Conservation (phyloP, 108 stramenopile genomes). For the Conticribra guillardii region DNA sequence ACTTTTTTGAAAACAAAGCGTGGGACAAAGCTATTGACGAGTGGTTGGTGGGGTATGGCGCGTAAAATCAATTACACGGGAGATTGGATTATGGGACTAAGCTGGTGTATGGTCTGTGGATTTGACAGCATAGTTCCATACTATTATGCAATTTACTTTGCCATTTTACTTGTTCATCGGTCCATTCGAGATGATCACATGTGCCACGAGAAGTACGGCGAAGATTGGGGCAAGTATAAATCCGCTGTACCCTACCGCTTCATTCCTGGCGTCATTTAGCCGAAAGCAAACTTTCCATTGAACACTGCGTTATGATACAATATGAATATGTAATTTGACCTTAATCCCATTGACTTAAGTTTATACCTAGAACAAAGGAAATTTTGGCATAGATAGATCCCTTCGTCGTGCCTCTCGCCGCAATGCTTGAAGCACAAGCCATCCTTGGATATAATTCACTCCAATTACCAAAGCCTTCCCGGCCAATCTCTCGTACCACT, state of each 20-base stretch:
- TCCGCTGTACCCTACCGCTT: constrained; percentile 92
- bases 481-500: constrained; percentile 79
- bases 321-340: no score
- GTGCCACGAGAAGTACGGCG: constrained; percentile 95
- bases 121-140: constrained; percentile 92
- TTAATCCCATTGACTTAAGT: no score
- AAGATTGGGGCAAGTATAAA: constrained; percentile 96
- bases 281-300: background rate
- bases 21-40: constrained; percentile 88
- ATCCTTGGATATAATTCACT: constrained; percentile 86
- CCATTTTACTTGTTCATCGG: constrained; percentile 93
- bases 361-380: constrained; percentile 89
- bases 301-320: background rate
- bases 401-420: constrained; percentile 73
- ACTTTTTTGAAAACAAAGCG: constrained; percentile 80
- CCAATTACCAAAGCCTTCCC: constrained; percentile 72
- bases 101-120: constrained; percentile 95
- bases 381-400: constrained; percentile 83
- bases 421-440: constrained; percentile 81
- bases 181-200: constrained; percentile 94
- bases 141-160: constrained; percentile 97
- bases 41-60: constrained; percentile 98
- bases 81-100: constrained; percentile 97
- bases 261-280: constrained; percentile 91
- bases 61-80: constrained; percentile 99